Evolutionary conservation across 2,329 filamentous ascomycete species (phyloP).

Genomic region (Xylariales sp.): DNA sequence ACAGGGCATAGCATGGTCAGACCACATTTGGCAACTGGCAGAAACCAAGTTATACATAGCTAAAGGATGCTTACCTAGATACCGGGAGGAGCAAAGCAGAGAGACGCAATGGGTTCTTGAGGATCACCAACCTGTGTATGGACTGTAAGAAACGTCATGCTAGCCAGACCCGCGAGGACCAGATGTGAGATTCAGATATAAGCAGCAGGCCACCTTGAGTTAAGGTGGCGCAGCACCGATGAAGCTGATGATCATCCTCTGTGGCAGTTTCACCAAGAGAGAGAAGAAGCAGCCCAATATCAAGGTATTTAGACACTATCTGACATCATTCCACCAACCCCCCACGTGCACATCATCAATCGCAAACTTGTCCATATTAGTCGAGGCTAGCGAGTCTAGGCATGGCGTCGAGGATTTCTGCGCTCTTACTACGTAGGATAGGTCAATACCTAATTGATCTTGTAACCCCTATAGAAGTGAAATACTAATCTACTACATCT

Average conservation of each 20-base stretch:
- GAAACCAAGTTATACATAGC: background rate
- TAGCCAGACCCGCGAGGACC: background rate
- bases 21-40: slow-evolving; percentile 6
- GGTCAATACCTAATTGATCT: background rate
- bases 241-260: slow-evolving; percentile 1
- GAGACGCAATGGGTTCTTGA: background rate
- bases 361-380: slow-evolving; percentile 24
- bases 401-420: background rate
- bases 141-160: background rate
- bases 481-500: background rate
- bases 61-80: background rate
- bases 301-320: background rate
- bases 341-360: slow-evolving; percentile 2
- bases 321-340: background rate
- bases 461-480: no score
- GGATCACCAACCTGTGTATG: background rate
- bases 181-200: background rate
- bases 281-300: background rate
- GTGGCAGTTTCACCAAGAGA: slow-evolving; percentile 13
- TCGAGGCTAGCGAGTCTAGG: slow-evolving; percentile 4
- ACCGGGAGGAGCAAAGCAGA: background rate
- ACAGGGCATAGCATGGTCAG: background rate
- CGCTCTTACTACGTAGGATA: background rate
- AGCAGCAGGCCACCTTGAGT: background rate
- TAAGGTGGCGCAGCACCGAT: background rate